Conservation (phyloP, 139 green algal species). For the Tetradesmus lagerheimii region DNA sequence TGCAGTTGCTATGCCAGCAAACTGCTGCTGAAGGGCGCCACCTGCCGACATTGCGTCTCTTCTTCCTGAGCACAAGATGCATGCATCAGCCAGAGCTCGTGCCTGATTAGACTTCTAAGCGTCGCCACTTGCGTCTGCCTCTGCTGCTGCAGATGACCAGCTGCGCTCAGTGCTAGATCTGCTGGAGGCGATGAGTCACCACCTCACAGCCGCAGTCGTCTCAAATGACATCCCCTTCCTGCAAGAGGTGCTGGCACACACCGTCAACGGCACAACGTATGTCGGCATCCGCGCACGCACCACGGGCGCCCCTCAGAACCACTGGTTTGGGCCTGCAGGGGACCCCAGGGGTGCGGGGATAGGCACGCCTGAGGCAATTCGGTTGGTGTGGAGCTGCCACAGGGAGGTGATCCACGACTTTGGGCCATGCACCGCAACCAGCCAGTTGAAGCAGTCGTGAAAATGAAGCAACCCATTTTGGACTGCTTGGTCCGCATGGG, state of each 20-base stretch:
- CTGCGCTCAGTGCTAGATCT: constrained; percentile 87
- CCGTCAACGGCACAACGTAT: constrained; percentile 99
- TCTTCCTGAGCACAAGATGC: no score
- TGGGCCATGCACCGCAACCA: constrained; percentile 57
- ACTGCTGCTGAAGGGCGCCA: no score
- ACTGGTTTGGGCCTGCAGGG: constrained; percentile 98
- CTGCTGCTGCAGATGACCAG: constrained; percentile 64
- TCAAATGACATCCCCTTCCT: constrained; percentile 78
- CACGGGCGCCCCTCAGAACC: constrained; percentile 97
- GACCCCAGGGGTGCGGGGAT: constrained; percentile 96
- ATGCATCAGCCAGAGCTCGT: no score
- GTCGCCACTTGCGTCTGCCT: constrained; percentile 59
- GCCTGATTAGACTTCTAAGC: no score
- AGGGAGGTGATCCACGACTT: constrained; percentile 89
- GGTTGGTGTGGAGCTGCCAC: constrained; percentile 96
- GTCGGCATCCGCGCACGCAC: constrained; percentile 89
- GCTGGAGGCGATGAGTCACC: constrained; percentile 89
- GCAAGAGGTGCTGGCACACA: constrained; percentile 88
- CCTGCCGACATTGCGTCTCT: no score
- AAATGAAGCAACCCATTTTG: no score
- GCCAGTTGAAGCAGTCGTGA: constrained; percentile 22
- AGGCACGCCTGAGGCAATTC: constrained; percentile 96
- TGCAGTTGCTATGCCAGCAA: no score
- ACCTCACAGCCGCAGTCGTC: constrained; percentile 94
- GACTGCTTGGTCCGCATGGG: no score